Conservation (phyloP, 441 rosid species). For the Cnidoscolus chayamansa region DNA sequence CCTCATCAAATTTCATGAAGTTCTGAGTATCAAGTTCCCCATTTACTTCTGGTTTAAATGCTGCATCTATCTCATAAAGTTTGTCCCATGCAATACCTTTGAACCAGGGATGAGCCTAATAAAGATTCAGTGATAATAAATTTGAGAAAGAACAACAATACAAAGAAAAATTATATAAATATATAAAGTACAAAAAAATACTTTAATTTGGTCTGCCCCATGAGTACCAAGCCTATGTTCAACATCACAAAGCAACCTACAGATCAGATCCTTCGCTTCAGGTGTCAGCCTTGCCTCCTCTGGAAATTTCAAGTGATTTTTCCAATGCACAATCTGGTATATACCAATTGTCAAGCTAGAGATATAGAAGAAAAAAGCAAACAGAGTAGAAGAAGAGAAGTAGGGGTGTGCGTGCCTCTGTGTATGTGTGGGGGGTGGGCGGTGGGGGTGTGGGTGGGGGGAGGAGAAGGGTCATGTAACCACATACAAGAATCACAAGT, state of each 20-base stretch:
- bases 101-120: slow-evolving; percentile 94
- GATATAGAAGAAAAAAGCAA: neutral
- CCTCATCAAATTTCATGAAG: slow-evolving; percentile 97
- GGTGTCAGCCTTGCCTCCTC: slow-evolving; percentile 81
- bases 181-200: slow-evolving; percentile 26
- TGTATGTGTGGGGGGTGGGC: too few relatives aligned
- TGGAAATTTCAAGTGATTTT: slow-evolving; percentile 74
- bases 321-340: slow-evolving; percentile 86
- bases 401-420: too few relatives aligned
- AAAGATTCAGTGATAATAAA: slow-evolving; percentile 25
- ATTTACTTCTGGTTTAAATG: slow-evolving; percentile 83
- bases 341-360: slow-evolving; percentile 17
- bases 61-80: slow-evolving; percentile 88
- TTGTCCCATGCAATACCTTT: slow-evolving; percentile 72
- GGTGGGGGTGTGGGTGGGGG: too few relatives aligned
- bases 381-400: neutral
- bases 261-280: slow-evolving; percentile 79
- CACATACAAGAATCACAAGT: neutral
- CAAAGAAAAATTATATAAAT: neutral
- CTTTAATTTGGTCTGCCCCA: slow-evolving; percentile 79
- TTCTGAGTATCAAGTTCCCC: slow-evolving; percentile 96
- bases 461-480: neutral
- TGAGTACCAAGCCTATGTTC: slow-evolving; percentile 82
- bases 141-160: slow-evolving; percentile 15
- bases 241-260: slow-evolving; percentile 82